Evolutionary conservation across 805 yeast genomes (phyloP).

Genomic region (Limtongozyma cylindracea): DNA sequence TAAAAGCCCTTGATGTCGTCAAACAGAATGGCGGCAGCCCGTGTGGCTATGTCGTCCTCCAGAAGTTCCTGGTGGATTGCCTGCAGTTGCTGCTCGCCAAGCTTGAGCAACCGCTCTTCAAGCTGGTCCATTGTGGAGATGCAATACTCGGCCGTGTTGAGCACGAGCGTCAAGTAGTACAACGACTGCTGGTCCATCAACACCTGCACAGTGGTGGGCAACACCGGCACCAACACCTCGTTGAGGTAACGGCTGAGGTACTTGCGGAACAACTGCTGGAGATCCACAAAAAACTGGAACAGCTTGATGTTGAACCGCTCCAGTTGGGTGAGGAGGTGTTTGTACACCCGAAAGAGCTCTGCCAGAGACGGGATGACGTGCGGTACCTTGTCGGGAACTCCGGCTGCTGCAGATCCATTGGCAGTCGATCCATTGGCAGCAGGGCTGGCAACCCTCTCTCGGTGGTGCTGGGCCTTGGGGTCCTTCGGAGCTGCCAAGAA

Average conservation of each 20-base stretch:
- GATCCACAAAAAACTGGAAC: conserved; percentile 7
- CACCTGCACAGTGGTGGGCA: no score
- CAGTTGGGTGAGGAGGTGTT: conserved; percentile 32
- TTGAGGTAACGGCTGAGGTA: conserved; percentile 25
- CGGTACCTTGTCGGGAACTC: conserved; percentile 20
- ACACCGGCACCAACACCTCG: conserved; percentile 9
- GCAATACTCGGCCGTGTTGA: conserved; percentile 82
- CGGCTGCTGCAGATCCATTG: no score
- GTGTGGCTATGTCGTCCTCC: no score
- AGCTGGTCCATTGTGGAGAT: conserved; percentile 56
- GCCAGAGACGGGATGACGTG: conserved; percentile 71
- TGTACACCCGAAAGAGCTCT: conserved; percentile 58
- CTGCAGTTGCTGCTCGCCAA: conserved; percentile 10
- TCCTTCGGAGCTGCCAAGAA: conserved; percentile 34
- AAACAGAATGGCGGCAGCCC: conserved; percentile 18
- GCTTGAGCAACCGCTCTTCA: conserved; percentile 26
- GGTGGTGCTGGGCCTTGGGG: conserved; percentile 16
- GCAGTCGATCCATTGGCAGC: no score
- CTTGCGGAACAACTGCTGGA: conserved; percentile 35
- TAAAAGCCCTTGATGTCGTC: conserved; percentile 29
- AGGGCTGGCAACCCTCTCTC: no score
- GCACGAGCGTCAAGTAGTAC: conserved; percentile 37
- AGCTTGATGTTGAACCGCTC: no score
- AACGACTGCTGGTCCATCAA: conserved; percentile 31
- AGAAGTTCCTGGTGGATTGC: no score